These are phyloP conservation scores for Zasmidium angulare DNA, from an alignment of 2,329 filamentous ascomycete species.

Conservation along the genomic window DNA sequence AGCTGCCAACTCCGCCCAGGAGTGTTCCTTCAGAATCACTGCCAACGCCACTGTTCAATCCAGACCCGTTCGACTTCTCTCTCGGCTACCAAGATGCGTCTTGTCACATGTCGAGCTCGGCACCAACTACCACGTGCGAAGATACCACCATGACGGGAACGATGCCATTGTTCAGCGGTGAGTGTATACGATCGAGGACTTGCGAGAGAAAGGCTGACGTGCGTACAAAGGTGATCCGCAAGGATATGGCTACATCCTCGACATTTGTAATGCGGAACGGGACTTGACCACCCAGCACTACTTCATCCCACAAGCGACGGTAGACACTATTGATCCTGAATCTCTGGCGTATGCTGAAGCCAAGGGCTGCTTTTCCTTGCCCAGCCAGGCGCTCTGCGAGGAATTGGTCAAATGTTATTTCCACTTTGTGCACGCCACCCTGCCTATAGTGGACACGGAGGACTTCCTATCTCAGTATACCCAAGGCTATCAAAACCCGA, in stretches of 20 bases:
- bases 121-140: neutral
- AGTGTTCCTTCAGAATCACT: conserved; percentile 4
- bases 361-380: conserved; percentile 10
- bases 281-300: conserved; percentile 1
- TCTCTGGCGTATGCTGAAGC: conserved; percentile 10
- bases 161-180: neutral
- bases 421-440: conserved; percentile 15
- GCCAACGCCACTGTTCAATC: conserved; percentile 9
- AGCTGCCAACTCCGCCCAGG: conserved; percentile 5
- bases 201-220: neutral
- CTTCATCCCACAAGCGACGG: neutral
- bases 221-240: conserved; percentile 2
- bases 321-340: conserved; percentile 2
- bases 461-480: conserved; percentile 14
- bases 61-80: conserved; percentile 7
- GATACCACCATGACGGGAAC: conserved; percentile 5
- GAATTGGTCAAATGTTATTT: conserved; percentile 15
- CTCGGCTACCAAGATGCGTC: conserved; percentile 1
- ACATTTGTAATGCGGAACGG: conserved; percentile 5
- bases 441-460: conserved; percentile 15
- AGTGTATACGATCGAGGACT: neutral
- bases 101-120: conserved; percentile 3
- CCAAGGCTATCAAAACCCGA: conserved; percentile 9
- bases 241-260: conserved; percentile 5
- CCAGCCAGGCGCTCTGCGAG: conserved; percentile 9